Percentiles rank a stretch among this genome's conserved stretches.
Conservation (phyloP, 1,284 basidiomycete genomes). For the Trichosporon ovoides region DNA sequence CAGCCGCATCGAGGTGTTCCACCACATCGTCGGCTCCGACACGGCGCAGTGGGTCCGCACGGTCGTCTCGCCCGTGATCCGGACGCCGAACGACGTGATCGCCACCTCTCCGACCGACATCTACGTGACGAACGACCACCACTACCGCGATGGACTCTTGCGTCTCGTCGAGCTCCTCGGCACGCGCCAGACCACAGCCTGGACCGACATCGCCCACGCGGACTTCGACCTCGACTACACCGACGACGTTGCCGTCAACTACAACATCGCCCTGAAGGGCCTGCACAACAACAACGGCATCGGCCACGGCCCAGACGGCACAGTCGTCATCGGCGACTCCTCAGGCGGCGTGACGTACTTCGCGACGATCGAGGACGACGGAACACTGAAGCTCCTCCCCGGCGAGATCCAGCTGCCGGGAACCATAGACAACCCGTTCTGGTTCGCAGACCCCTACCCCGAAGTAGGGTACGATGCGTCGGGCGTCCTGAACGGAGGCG, state of each 20-base stretch:
- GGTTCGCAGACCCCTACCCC: constrained; percentile 28
- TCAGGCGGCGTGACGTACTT: constrained; percentile 23
- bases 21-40: constrained; percentile 18
- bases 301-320: constrained; percentile 21
- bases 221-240: constrained; percentile 8
- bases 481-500: constrained; percentile 28
- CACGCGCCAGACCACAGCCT: constrained; percentile 11
- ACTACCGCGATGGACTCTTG: constrained; percentile 23
- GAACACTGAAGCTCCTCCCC: constrained; percentile 7
- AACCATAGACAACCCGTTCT: constrained; percentile 36
- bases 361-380: constrained; percentile 4
- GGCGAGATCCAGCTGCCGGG: constrained; percentile 7
- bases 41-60: constrained; percentile 23
- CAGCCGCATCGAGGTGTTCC: constrained; percentile 36
- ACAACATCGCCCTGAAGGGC: constrained; percentile 19
- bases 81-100: constrained; percentile 34
- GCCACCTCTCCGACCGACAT: constrained; percentile 23
- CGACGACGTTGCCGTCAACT: constrained; percentile 11
- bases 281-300: constrained; percentile 39
- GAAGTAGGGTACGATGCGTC: constrained; percentile 12
- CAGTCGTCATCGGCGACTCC: constrained; percentile 26
- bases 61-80: constrained; percentile 24
- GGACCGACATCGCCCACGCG: constrained; percentile 22
- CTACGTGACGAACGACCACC: constrained; percentile 38
- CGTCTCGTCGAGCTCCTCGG: constrained; percentile 27